phyloP scores from a whole-genome alignment of 2,329 filamentous ascomycete genomes.

The Alternaria hordeiaustralica region DNA sequence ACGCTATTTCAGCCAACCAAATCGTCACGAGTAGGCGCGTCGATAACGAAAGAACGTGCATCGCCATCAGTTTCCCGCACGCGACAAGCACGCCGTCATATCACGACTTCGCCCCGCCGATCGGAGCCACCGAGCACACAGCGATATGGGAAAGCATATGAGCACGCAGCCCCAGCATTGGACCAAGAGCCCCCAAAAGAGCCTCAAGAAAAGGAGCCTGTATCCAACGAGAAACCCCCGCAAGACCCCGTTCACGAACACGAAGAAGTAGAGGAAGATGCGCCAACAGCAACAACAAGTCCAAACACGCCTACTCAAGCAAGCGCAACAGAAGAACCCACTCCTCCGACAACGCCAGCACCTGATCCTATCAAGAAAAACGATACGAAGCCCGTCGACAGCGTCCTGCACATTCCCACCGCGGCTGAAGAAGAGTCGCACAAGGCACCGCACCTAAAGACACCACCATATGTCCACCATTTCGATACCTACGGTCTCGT shows the following conservation, averaged over 20 bases:
- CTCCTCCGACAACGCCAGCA: slow-evolving; percentile 10
- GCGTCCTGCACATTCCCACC: slow-evolving; percentile 51
- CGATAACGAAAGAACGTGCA: slow-evolving; percentile 11
- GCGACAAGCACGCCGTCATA: slow-evolving; percentile 25
- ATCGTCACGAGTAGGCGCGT: slow-evolving; percentile 25
- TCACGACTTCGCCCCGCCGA: slow-evolving; percentile 41
- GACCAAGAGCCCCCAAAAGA: slow-evolving; percentile 17
- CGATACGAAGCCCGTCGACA: slow-evolving; percentile 48
- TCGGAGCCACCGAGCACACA: slow-evolving; percentile 42
- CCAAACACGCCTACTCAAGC: slow-evolving; percentile 20
- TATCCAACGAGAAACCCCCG: slow-evolving; percentile 8
- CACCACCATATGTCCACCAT: slow-evolving; percentile 87
- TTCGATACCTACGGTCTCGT: slow-evolving; percentile 95
- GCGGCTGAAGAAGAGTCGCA: slow-evolving; percentile 49
- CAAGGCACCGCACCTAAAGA: slow-evolving; percentile 70
- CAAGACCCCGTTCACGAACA: slow-evolving; percentile 22
- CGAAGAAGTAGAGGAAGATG: slow-evolving; percentile 35
- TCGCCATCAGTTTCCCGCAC: slow-evolving; percentile 11
- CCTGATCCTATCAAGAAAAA: slow-evolving; percentile 32
- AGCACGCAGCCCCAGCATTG: slow-evolving; percentile 51
- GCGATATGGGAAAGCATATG: slow-evolving; percentile 57
- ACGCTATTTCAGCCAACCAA: slow-evolving; percentile 49
- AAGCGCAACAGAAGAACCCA: slow-evolving; percentile 18
- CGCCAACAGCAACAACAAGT: slow-evolving; percentile 21
- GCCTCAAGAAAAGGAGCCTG: slow-evolving; percentile 3